Base-by-base conservation (phyloP, 495 filamentous ascomycete genomes). In the Lepidopterella palustris region DNA sequence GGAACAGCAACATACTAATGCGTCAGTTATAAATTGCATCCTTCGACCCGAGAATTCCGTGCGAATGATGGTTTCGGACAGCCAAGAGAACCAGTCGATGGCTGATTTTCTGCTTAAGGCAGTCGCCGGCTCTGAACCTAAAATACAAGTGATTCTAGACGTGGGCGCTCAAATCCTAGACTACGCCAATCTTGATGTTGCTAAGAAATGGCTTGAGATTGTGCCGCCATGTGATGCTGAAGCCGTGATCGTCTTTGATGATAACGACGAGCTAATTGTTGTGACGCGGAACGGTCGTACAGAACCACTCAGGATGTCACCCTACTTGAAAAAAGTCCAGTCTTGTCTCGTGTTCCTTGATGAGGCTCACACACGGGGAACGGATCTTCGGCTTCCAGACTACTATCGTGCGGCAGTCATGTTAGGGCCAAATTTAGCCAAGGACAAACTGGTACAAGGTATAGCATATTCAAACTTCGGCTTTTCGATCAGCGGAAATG, bases 371-470 rank as follows among this genome's bases (percentile, higher is more conserved):
- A 88, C 87, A 0, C 71, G 88, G 60, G 88, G 88, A 0, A 87
- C 81, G 2, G 87, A 91, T 61, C 62, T 92, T 1, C 71, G 87
- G 60, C 64, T 92, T 4, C 87, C 87, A 0, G 57, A 55, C 0
- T 15, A 73, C 10, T 83, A 81, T 57, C 71, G 79, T 11, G 88
- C 84, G 4, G 84, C 84, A 3, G 79, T 92, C 6, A 90, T 84
- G 0, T 73, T 91, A 0, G 85, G 87, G 0, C 76, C 82, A 0
- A 71, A 75, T n/a, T 68, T 87, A 4, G 84, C 84, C 0, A 90
- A 90, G 65, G 86, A 90, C 54, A 78, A 79, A 35, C 69, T 87
- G 1, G 84, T 88, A 0, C 88, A 92, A 82, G 86, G 86, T 87
- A 76, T 6, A 66, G 74, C 61, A 1, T 25, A 10, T 32, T 18